Evolutionary conservation across 2,329 filamentous ascomycete species (phyloP).

Genomic region (Monilinia fructigena): DNA sequence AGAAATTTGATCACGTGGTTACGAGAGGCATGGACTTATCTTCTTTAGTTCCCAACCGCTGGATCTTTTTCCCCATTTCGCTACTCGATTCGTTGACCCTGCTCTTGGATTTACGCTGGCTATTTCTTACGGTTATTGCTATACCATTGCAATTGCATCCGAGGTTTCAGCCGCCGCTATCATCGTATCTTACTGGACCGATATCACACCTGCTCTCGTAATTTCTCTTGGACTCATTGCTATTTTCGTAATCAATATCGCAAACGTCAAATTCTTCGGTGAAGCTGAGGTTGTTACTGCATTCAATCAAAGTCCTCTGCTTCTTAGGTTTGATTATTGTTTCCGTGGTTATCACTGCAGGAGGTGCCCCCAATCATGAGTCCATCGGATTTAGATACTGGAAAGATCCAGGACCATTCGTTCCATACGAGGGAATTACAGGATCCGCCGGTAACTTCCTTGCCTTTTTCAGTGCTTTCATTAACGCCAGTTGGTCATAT

Average conservation of each 20-base stretch:
- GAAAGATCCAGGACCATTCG: conserved; percentile 66
- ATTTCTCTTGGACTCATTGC: conserved; percentile 77
- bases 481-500: conserved; percentile 48
- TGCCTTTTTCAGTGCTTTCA: conserved; percentile 46
- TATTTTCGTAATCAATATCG: conserved; percentile 80
- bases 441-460: conserved; percentile 61
- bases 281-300: conserved; percentile 87
- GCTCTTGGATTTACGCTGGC: conserved; percentile 39
- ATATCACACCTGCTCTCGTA: conserved; percentile 61
- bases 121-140: conserved; percentile 40
- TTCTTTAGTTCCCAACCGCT: conserved; percentile 37
- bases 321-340: conserved; percentile 64
- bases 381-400: conserved; percentile 68
- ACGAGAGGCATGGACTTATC: conserved; percentile 14
- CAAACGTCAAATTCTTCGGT: conserved; percentile 82
- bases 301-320: conserved; percentile 73
- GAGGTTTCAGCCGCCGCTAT: conserved; percentile 85
- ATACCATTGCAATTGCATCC: conserved; percentile 62
- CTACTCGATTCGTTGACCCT: conserved; percentile 41
- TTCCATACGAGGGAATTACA: conserved; percentile 64
- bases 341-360: conserved; percentile 61
- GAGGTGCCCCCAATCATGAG: conserved; percentile 58
- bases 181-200: conserved; percentile 75
- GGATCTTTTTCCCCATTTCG: conserved; percentile 41
- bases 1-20: neutral